These are phyloP conservation scores for Prototheca stagnorum DNA, from an alignment of 163 green algal genomes.

Conservation along the genomic window DNA sequence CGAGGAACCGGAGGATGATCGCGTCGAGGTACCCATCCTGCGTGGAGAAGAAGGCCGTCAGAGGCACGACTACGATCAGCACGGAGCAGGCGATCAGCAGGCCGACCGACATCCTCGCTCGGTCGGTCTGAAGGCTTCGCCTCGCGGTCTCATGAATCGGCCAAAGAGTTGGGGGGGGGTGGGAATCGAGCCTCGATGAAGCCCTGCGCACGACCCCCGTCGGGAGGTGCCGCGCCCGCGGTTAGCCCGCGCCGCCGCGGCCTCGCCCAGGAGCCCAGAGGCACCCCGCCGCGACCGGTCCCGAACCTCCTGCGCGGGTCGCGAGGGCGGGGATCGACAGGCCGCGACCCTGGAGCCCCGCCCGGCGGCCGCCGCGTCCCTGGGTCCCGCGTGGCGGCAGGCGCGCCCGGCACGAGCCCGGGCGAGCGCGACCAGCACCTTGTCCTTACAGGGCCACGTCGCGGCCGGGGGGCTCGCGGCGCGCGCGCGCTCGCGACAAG, in stretches of 20 bases:
- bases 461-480: too few relatives aligned
- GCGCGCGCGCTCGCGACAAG: too few relatives aligned
- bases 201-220: too few relatives aligned
- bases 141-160: not conserved
- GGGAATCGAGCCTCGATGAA: not conserved
- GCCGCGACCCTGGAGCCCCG: too few relatives aligned
- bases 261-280: too few relatives aligned
- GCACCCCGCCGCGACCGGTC: too few relatives aligned
- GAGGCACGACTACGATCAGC: constrained; percentile 5
- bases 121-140: not conserved
- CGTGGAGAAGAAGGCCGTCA: not conserved
- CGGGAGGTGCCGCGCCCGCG: too few relatives aligned
- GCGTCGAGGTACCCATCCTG: constrained; percentile 5
- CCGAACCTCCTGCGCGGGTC: too few relatives aligned
- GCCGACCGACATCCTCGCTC: not conserved
- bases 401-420: not conserved
- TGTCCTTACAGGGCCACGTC: not conserved
- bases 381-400: not conserved
- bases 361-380: too few relatives aligned
- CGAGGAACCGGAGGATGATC: not conserved
- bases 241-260: too few relatives aligned
- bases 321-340: too few relatives aligned
- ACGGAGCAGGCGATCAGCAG: constrained; percentile 2
- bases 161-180: not conserved
- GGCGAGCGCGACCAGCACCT: not conserved